These are phyloP conservation scores for Colletotrichum cuscutae DNA, from an alignment of 2,329 filamentous ascomycete genomes.

Conservation along the genomic window DNA sequence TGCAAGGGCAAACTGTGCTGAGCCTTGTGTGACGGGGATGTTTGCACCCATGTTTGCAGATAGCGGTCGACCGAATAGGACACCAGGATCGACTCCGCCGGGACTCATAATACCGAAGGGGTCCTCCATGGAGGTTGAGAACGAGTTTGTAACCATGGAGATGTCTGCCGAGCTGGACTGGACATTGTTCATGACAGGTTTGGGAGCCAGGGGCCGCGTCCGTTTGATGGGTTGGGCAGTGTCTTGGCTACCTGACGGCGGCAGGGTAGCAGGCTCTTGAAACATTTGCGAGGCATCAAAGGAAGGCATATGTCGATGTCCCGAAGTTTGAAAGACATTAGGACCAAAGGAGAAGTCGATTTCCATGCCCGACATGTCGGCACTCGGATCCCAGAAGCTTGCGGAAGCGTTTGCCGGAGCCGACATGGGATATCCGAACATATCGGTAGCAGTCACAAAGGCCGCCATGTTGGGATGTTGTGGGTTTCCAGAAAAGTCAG, in stretches of 20 bases:
- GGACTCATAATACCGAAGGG: slow-evolving; percentile 60
- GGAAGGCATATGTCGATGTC: slow-evolving; percentile 60
- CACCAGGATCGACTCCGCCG: slow-evolving; percentile 67
- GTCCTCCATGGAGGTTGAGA: slow-evolving; percentile 58
- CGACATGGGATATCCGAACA: slow-evolving; percentile 71
- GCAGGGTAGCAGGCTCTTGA: slow-evolving; percentile 54
- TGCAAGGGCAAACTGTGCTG: slow-evolving; percentile 34
- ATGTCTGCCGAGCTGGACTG: slow-evolving; percentile 25
- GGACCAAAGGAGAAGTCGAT: slow-evolving; percentile 63
- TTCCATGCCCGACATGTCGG: slow-evolving; percentile 66
- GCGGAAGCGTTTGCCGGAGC: slow-evolving; percentile 61
- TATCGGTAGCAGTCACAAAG: slow-evolving; percentile 61
- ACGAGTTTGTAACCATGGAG: slow-evolving; percentile 52
- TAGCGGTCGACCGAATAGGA: slow-evolving; percentile 65
- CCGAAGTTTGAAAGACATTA: slow-evolving; percentile 55
- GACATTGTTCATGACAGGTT: slow-evolving; percentile 51
- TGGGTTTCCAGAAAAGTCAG: slow-evolving; percentile 61
- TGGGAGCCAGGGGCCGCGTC: slow-evolving; percentile 61
- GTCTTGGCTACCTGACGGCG: slow-evolving; percentile 37
- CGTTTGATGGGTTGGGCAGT: slow-evolving; percentile 48
- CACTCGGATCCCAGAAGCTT: slow-evolving; percentile 67
- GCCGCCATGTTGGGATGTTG: slow-evolving; percentile 59
- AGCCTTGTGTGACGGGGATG: slow-evolving; percentile 39
- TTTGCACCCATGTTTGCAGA: slow-evolving; percentile 57
- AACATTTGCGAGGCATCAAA: slow-evolving; percentile 67